A percentile compares a stretch with the other conserved stretches of the same genome.
These are phyloP conservation scores for Arthrinium puccinioides DNA, from an alignment of 2,329 filamentous ascomycete species.

Conservation along the genomic window DNA sequence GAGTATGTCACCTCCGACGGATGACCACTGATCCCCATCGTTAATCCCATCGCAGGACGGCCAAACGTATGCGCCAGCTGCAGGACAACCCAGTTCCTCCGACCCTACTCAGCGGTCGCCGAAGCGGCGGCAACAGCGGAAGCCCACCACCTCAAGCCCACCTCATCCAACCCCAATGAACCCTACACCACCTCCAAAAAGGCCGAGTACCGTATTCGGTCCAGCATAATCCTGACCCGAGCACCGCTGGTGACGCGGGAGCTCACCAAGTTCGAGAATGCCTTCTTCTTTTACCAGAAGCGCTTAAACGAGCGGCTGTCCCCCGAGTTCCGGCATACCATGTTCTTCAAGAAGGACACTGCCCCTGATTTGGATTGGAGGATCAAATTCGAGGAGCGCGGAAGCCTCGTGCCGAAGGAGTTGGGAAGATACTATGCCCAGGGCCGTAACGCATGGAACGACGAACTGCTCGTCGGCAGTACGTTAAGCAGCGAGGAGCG, in stretches of 20 bases:
- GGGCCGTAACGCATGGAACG: conserved; percentile 72
- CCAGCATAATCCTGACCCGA: conserved; percentile 77
- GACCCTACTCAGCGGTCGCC: conserved; percentile 24
- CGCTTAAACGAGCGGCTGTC: conserved; percentile 89
- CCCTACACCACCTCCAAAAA: conserved; percentile 17
- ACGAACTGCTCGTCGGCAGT: conserved; percentile 77
- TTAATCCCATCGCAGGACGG: conserved; percentile 20
- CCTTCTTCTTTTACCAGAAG: conserved; percentile 96
- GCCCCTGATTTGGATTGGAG: conserved; percentile 84
- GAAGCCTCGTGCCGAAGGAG: conserved; percentile 70
- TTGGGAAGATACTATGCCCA: conserved; percentile 76
- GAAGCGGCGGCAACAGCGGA: conserved; percentile 29
- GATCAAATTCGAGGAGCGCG: conserved; percentile 69
- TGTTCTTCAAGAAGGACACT: conserved; percentile 92
- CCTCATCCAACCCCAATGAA: conserved; percentile 22
- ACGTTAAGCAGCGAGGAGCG: conserved; percentile 55
- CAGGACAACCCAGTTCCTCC: conserved; percentile 17
- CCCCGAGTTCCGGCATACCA: conserved; percentile 79
- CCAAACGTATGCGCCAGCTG: conserved; percentile 27
- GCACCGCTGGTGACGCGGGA: conserved; percentile 80
- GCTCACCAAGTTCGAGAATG: conserved; percentile 80
- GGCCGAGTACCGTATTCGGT: conserved; percentile 41
- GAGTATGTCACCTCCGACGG: conserved; percentile 31
- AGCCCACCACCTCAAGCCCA: conserved; percentile 25
- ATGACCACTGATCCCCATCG: conserved; percentile 2